Evolutionary conservation across 1,139 yeast species (phyloP).

Genomic region (Hanseniaspora uvarum): DNA sequence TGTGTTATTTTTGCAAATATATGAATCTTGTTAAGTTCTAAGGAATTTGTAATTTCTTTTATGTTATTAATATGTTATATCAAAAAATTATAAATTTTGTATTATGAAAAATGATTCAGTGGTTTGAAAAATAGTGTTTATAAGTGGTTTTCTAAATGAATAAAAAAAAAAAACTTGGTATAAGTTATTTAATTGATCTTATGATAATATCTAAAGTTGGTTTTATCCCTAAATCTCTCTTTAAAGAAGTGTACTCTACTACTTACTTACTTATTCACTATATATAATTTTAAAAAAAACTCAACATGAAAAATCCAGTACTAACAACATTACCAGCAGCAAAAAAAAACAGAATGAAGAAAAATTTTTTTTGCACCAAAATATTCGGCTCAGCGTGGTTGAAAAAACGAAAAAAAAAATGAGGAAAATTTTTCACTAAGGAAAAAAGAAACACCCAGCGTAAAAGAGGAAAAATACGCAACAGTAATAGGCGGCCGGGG

Average conservation of each 20-base stretch:
- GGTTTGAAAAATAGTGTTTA: neutral
- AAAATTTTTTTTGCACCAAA: neutral
- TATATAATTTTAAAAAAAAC: too few relatives aligned
- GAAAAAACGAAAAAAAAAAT: neutral
- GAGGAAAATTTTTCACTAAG: neutral
- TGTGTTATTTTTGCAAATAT: neutral
- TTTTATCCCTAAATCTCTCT: neutral
- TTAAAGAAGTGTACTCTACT: too few relatives aligned
- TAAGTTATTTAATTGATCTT: slow-evolving; percentile 1
- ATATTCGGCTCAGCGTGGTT: too few relatives aligned
- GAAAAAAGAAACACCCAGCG: too few relatives aligned
- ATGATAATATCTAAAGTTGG: slow-evolving; percentile 15
- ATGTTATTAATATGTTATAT: neutral
- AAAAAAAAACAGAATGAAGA: neutral
- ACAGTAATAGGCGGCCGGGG: neutral
- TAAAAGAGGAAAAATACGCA: neutral
- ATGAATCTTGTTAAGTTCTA: neutral
- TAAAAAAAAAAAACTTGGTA: neutral
- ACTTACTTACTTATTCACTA: too few relatives aligned
- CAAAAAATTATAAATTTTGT: too few relatives aligned
- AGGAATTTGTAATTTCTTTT: neutral
- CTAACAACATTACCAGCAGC: too few relatives aligned
- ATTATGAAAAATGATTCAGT: neutral
- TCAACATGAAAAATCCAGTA: too few relatives aligned
- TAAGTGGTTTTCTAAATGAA: neutral